A percentile compares a stretch with the other conserved stretches of the same genome.
Conservation (phyloP, 2,329 filamentous ascomycete species). For the Fusarium sp. region DNA sequence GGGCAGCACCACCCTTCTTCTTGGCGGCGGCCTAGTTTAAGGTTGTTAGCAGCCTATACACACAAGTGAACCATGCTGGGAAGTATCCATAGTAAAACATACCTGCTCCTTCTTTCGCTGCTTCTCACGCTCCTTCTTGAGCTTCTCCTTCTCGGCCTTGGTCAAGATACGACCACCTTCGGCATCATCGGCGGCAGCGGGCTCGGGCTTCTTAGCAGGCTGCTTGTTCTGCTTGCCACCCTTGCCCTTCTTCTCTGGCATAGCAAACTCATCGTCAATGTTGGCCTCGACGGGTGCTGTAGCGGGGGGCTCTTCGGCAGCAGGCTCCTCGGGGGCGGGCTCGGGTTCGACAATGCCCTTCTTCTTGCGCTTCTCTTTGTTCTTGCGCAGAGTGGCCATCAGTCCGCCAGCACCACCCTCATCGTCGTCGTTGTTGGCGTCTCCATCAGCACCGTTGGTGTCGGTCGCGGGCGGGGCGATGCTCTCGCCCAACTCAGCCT, state of each 20-base stretch:
- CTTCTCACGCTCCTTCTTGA: constrained; percentile 99
- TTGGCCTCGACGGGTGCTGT: constrained; percentile 86
- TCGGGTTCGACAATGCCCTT: constrained; percentile 79
- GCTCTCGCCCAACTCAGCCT: constrained; percentile 87
- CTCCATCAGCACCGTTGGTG: constrained; percentile 57
- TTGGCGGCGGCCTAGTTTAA: constrained; percentile 71
- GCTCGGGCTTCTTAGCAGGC: constrained; percentile 58
- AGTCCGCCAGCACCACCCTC: constrained; percentile 72
- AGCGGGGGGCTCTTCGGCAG: constrained; percentile 70
- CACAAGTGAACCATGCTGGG: background rate
- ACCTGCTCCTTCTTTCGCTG: constrained; percentile 98
- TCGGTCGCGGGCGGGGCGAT: constrained; percentile 66
- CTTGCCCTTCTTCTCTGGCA: constrained; percentile 81
- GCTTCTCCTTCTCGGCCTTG: constrained; percentile 98
- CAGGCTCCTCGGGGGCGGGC: constrained; percentile 61
- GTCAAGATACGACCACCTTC: constrained; percentile 81
- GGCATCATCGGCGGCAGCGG: constrained; percentile 66
- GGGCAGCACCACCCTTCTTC: constrained; percentile 72
- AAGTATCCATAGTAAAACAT: constrained; percentile 14
- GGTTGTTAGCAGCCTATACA: constrained; percentile 26
- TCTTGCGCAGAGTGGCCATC: constrained; percentile 84
- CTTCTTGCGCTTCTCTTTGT: constrained; percentile 89
- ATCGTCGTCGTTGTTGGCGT: constrained; percentile 65
- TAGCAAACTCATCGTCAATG: constrained; percentile 86
- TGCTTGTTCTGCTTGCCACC: constrained; percentile 62